A percentile compares a stretch with the other conserved stretches of the same genome.
Conservation (phyloP, 164 flowering plant genomes). For the Stephania cephalantha region DNA sequence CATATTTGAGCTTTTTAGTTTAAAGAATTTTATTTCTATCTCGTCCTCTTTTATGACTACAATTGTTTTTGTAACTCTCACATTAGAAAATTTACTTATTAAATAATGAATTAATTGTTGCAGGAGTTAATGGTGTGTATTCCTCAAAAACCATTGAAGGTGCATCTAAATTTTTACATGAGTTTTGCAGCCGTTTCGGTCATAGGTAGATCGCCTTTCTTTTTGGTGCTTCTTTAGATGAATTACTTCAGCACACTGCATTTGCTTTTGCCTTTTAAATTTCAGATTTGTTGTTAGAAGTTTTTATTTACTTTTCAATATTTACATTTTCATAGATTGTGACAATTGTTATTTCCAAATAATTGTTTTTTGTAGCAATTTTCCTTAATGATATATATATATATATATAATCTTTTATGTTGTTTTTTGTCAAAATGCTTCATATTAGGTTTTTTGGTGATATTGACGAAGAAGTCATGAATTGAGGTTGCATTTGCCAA, state of each 20-base stretch:
- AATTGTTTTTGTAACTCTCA: no score
- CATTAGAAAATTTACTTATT: neutral
- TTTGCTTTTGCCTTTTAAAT: no score
- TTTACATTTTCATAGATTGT: neutral
- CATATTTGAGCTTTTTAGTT: no score
- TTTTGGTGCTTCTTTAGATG: neutral
- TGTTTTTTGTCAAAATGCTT: no score
- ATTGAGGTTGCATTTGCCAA: no score
- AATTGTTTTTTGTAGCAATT: neutral
- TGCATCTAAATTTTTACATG: conserved; percentile 47
- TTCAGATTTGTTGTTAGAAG: neutral
- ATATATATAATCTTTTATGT: no score
- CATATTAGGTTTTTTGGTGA: no score
- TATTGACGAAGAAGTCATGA: no score
- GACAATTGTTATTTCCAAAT: neutral
- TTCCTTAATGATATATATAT: no score
- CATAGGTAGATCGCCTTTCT: conserved; percentile 32
- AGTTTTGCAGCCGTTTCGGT: conserved; percentile 35
- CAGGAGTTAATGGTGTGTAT: conserved; percentile 77
- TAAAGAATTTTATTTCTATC: no score
- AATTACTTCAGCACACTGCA: no score
- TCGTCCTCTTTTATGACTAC: no score
- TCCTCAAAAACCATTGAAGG: conserved; percentile 62
- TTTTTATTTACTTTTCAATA: neutral
- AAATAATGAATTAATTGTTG: conserved; percentile 3